Evolutionary conservation across 768 basidiomycete genomes (phyloP).

Genomic region (Cystofilobasidium macerans): DNA sequence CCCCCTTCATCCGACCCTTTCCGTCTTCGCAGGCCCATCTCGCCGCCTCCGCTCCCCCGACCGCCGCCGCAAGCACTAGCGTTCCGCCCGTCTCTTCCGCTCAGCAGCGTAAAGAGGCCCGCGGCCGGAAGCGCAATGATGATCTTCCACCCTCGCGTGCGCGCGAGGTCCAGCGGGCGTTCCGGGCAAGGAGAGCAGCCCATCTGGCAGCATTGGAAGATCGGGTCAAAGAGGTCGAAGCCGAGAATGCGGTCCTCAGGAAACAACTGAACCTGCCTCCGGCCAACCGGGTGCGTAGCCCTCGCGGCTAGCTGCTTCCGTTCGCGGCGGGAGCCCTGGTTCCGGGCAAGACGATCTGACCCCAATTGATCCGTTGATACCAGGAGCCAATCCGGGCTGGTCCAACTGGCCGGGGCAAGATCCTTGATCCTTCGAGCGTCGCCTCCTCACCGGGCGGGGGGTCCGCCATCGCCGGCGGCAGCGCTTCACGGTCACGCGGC

Average conservation of each 20-base stretch:
- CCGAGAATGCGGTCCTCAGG: constrained; percentile 65
- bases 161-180: constrained; percentile 78
- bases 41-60: no score
- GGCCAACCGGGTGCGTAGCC: constrained; percentile 26
- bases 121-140: constrained; percentile 43
- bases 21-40: no score
- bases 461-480: background rate
- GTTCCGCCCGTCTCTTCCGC: background rate
- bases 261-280: constrained; percentile 40
- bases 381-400: constrained; percentile 35
- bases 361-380: no score
- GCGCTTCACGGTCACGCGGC: constrained; percentile 2
- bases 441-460: background rate
- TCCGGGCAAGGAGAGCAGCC: constrained; percentile 75
- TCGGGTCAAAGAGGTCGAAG: constrained; percentile 69
- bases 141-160: constrained; percentile 65
- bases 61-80: no score
- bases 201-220: constrained; percentile 74
- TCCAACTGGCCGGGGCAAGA: constrained; percentile 39
- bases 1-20: no score
- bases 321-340: no score
- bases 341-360: no score
- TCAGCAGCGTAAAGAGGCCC: constrained; percentile 22
- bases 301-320: no score
- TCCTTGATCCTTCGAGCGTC: constrained; percentile 35